These are phyloP conservation scores for Luvunga scandens DNA, from an alignment of 345 rosid species.

Conservation along the genomic window DNA sequence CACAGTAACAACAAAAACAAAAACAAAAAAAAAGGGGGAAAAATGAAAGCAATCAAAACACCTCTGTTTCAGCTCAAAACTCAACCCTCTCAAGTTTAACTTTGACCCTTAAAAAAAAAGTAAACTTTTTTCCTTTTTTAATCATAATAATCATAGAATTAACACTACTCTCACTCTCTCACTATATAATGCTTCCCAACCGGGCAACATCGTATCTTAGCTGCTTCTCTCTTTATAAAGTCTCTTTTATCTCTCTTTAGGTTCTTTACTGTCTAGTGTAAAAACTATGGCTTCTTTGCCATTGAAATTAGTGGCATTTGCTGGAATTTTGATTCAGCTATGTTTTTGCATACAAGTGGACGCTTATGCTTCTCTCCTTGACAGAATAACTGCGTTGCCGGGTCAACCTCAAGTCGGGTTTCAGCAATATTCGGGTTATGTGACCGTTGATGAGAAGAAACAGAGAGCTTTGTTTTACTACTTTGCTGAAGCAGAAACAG, in stretches of 20 bases:
- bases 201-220: slow-evolving; percentile 2
- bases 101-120: neutral
- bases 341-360: slow-evolving; percentile 24
- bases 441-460: slow-evolving; percentile 62
- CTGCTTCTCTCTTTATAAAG: neutral
- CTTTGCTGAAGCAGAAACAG: slow-evolving; percentile 82
- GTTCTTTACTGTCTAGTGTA: slow-evolving; percentile 9
- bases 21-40: too few relatives aligned
- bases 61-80: slow-evolving; percentile 23
- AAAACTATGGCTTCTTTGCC: slow-evolving; percentile 28
- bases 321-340: slow-evolving; percentile 32
- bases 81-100: neutral
- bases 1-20: neutral
- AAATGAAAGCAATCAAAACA: neutral
- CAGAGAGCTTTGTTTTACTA: slow-evolving; percentile 90
- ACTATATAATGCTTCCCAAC: slow-evolving; percentile 33
- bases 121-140: neutral
- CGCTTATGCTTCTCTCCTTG: slow-evolving; percentile 39
- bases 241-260: slow-evolving; percentile 23
- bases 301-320: slow-evolving; percentile 38
- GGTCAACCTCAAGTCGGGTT: slow-evolving; percentile 84
- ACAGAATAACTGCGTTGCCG: slow-evolving; percentile 56
- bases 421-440: slow-evolving; percentile 85
- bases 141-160: neutral
- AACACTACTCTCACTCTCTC: neutral